phyloP scores from a whole-genome alignment of 371 early-diverging fungal genomes.

The Mortierella sp. region DNA sequence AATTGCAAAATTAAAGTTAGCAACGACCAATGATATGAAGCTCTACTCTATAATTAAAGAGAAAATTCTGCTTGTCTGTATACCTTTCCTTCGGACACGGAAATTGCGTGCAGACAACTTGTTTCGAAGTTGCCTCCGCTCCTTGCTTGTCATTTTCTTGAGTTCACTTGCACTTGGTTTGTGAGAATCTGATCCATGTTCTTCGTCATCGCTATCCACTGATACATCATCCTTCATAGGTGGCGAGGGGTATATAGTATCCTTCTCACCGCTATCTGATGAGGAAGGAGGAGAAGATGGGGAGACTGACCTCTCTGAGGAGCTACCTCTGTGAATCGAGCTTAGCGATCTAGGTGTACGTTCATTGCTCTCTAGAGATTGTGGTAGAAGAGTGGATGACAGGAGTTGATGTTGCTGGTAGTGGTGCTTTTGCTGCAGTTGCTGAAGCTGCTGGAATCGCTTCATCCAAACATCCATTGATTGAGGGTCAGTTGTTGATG shows the following conservation, averaged over 20 bases:
- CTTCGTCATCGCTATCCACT: constrained; percentile 42
- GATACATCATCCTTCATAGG: constrained; percentile 30
- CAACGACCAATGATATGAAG: background rate
- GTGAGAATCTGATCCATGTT: background rate
- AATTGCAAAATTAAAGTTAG: background rate
- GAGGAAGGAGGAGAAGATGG: constrained; percentile 14
- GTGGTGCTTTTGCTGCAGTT: constrained; percentile 38
- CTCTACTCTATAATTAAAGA: background rate
- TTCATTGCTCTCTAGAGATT: background rate
- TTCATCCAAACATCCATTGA: constrained; percentile 33
- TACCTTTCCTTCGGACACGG: constrained; percentile 89
- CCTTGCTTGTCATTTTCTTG: constrained; percentile 81
- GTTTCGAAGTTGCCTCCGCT: constrained; percentile 88
- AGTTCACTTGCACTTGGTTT: constrained; percentile 33
- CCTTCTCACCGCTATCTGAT: constrained; percentile 9
- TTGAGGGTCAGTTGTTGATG: background rate
- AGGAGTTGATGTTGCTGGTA: constrained; percentile 44
- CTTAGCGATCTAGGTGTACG: background rate
- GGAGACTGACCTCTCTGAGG: constrained; percentile 30
- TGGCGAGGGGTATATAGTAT: constrained; percentile 30
- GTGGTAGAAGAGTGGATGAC: constrained; percentile 20
- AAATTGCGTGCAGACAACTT: constrained; percentile 93
- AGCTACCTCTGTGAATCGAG: constrained; percentile 11
- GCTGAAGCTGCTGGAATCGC: constrained; percentile 43
- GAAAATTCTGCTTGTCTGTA: background rate